These are phyloP conservation scores for Achaetomium macrosporum DNA, from an alignment of 2,329 filamentous ascomycete genomes.

Conservation along the genomic window DNA sequence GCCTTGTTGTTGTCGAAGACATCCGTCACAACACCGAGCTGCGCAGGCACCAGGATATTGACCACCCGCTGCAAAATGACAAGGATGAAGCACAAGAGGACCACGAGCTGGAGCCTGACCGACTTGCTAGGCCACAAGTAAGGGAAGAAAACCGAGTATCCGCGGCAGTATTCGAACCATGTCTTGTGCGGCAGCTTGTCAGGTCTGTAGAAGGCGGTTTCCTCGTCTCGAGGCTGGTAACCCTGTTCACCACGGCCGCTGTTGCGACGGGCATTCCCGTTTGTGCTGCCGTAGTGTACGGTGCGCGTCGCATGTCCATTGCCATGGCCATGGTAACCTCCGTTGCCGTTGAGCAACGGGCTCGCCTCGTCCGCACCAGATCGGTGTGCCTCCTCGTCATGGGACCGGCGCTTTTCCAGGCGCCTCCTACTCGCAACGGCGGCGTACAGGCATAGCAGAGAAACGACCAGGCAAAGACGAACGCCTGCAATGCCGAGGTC, in stretches of 20 bases:
- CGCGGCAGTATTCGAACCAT: conserved; percentile 93
- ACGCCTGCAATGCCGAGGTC: conserved; percentile 62
- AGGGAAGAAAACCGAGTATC: conserved; percentile 90
- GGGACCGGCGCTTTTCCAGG: conserved; percentile 36
- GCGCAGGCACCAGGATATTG: conserved; percentile 78
- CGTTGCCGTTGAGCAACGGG: conserved; percentile 51
- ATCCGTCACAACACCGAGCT: conserved; percentile 75
- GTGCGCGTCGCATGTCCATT: conserved; percentile 21
- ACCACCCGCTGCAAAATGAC: conserved; percentile 75
- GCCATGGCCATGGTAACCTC: conserved; percentile 27
- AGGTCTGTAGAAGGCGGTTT: conserved; percentile 81
- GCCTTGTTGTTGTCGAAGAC: conserved; percentile 47
- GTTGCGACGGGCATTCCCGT: conserved; percentile 28
- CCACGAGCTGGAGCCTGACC: conserved; percentile 64
- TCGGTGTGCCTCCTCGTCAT: conserved; percentile 37
- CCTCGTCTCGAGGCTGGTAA: conserved; percentile 47
- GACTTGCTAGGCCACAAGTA: conserved; percentile 94
- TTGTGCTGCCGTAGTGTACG: conserved; percentile 22
- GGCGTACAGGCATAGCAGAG: conserved; percentile 50
- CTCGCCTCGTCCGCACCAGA: conserved; percentile 50
- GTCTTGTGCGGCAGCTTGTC: conserved; percentile 78
- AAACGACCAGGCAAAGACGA: conserved; percentile 55
- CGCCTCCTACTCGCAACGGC: conserved; percentile 37
- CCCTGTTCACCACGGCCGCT: conserved; percentile 40
- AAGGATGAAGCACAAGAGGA: conserved; percentile 75